phyloP scores from a whole-genome alignment of 768 basidiomycete genomes.

The Mycena alexandri region DNA sequence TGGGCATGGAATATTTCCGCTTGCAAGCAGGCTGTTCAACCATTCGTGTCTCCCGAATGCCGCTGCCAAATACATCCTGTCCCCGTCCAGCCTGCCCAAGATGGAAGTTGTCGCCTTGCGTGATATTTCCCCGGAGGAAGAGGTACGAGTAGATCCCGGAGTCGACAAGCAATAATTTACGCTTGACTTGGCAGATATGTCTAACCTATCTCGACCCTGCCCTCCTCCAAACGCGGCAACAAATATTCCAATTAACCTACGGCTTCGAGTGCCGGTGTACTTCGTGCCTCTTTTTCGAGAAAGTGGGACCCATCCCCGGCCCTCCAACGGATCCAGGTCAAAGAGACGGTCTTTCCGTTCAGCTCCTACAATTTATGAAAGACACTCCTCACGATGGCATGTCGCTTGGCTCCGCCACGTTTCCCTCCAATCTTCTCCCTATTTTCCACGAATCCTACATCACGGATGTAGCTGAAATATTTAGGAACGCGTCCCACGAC shows the following conservation, averaged over 20 bases:
- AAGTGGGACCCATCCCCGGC: conserved; percentile 52
- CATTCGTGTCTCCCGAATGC: conserved; percentile 87
- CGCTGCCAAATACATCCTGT: conserved; percentile 68
- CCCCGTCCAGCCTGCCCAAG: conserved; percentile 48
- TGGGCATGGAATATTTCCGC: conserved; percentile 82
- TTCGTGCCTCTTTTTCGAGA: conserved; percentile 64
- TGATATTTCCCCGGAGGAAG: conserved; percentile 69
- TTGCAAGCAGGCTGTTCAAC: conserved; percentile 85
- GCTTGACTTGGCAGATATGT: conserved; percentile 62
- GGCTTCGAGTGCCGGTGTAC: conserved; percentile 75
- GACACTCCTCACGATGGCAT: conserved; percentile 42
- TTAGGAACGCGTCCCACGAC: conserved; percentile 80
- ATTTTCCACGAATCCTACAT: conserved; percentile 73
- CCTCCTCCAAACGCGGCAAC: conserved; percentile 68
- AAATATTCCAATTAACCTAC: conserved; percentile 72
- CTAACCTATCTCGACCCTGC: conserved; percentile 87
- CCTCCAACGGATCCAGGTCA: conserved; percentile 53
- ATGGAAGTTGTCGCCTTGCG: conserved; percentile 79
- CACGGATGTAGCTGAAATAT: conserved; percentile 67
- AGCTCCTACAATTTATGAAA: conserved; percentile 56
- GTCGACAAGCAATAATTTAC: conserved; percentile 7
- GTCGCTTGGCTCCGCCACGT: conserved; percentile 42
- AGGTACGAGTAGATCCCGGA: conserved; percentile 57
- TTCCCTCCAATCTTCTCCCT: conserved; percentile 57
- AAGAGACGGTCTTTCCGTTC: conserved; percentile 44